Conservation (phyloP, 2,329 filamentous ascomycete species). For the Westerdykella ornata region DNA sequence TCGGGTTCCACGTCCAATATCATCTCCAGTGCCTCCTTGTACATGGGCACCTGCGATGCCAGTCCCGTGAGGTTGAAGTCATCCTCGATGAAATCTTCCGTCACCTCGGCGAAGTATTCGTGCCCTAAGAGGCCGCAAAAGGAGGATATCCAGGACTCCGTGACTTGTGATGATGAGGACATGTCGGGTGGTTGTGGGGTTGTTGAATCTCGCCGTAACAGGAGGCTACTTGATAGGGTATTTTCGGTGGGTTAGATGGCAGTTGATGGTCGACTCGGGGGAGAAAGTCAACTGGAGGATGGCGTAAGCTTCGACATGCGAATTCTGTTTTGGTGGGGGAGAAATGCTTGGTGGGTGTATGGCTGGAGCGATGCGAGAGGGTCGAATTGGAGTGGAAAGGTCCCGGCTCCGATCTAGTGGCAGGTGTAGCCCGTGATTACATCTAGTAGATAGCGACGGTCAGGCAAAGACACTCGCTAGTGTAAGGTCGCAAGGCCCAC, state of each 20-base stretch:
- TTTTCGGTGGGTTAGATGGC: background rate
- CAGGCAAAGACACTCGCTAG: too few species aligned
- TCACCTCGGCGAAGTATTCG: slow-evolving; percentile 98
- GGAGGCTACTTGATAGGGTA: background rate
- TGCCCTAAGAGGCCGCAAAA: slow-evolving; percentile 94
- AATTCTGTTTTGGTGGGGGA: too few species aligned
- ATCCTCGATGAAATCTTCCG: slow-evolving; percentile 98
- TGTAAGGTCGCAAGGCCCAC: too few species aligned
- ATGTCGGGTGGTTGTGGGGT: slow-evolving; percentile 30
- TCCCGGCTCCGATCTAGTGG: too few species aligned
- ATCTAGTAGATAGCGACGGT: too few species aligned
- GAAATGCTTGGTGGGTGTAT: too few species aligned
- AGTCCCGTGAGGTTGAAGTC: slow-evolving; percentile 98
- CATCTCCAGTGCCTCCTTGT: slow-evolving; percentile 99
- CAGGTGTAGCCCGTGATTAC: too few species aligned
- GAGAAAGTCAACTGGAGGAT: too few species aligned
- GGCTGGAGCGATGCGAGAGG: too few species aligned
- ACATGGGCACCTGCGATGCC: slow-evolving; percentile 93
- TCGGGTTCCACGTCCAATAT: slow-evolving; percentile 97
- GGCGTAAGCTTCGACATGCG: too few species aligned
- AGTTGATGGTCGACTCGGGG: too few species aligned
- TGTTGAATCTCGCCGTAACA: background rate
- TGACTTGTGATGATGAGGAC: slow-evolving; percentile 53
- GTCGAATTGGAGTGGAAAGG: too few species aligned
- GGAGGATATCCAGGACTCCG: slow-evolving; percentile 95